phyloP scores from a whole-genome alignment of 768 basidiomycete genomes.

The Pisolithus marmoratus region DNA sequence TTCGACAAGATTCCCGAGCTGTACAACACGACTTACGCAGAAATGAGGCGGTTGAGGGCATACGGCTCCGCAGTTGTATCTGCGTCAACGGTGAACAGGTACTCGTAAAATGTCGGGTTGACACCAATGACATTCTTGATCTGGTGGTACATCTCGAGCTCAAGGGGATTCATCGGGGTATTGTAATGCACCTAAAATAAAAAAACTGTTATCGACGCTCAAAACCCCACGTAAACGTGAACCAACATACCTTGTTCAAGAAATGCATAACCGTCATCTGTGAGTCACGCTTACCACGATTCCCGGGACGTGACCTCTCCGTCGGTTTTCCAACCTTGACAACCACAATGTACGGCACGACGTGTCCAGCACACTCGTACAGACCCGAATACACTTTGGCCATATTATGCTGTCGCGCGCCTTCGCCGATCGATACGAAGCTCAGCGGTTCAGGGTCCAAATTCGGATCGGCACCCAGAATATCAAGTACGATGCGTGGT shows the following conservation, averaged over 20 bases:
- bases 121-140: constrained; percentile 99
- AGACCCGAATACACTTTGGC: constrained; percentile 96
- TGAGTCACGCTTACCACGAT: constrained; percentile 97
- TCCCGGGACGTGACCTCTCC: constrained; percentile 89
- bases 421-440: constrained; percentile 91
- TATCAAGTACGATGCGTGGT: constrained; percentile 93
- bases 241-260: constrained; percentile 76
- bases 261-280: constrained; percentile 97
- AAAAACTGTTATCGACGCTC: background rate
- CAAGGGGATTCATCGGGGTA: constrained; percentile 91
- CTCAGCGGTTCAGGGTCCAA: constrained; percentile 92
- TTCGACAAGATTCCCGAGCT: background rate
- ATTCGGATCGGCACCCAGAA: constrained; percentile 90
- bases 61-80: constrained; percentile 90
- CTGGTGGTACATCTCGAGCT: constrained; percentile 98
- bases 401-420: constrained; percentile 95
- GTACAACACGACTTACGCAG: constrained; percentile 59
- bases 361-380: constrained; percentile 91
- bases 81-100: constrained; percentile 88
- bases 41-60: constrained; percentile 86
- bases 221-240: background rate
- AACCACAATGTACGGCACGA: constrained; percentile 90
- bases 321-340: constrained; percentile 95
- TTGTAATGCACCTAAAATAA: constrained; percentile 84
- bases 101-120: constrained; percentile 98